phyloP scores from a whole-genome alignment of 805 yeast species.

The Yamadazyma akitaensis region DNA sequence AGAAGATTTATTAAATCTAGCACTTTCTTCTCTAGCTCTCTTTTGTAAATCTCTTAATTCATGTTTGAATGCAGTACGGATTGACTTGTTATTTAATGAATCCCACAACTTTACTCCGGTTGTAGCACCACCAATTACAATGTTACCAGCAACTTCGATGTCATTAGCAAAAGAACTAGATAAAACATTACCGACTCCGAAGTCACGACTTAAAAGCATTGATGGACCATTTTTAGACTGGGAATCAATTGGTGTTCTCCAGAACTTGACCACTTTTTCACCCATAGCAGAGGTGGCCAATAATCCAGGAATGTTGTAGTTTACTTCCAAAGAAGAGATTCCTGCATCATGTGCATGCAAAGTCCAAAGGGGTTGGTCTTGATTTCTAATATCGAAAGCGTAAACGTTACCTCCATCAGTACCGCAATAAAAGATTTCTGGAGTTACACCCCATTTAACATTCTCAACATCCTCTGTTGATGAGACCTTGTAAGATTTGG shows the following conservation, averaged over 20 bases:
- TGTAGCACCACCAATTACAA: conserved; percentile 83
- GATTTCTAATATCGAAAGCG: conserved; percentile 79
- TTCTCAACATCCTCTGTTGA: conserved; percentile 81
- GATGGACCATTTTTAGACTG: conserved; percentile 53
- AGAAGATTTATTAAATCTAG: conserved; percentile 54
- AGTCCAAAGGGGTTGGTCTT: conserved; percentile 80
- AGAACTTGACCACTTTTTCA: conserved; percentile 79
- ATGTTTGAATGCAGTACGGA: conserved; percentile 62
- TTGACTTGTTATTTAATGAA: conserved; percentile 74
- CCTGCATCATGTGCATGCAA: conserved; percentile 97
- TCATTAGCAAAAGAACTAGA: conserved; percentile 83
- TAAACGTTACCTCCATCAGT: conserved; percentile 89
- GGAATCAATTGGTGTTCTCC: conserved; percentile 62
- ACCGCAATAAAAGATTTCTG: conserved; percentile 70
- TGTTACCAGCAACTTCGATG: conserved; percentile 76
- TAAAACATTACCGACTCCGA: conserved; percentile 91
- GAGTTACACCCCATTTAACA: conserved; percentile 61
- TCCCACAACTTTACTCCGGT: conserved; percentile 93
- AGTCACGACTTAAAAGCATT: conserved; percentile 86
- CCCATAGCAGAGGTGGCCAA: conserved; percentile 88
- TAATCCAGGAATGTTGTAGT: conserved; percentile 64
- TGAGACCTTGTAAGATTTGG: conserved; percentile 60
- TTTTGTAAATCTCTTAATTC: conserved; percentile 55
- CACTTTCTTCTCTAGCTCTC: conserved; percentile 57
- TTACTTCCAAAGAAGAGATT: conserved; percentile 75